These are phyloP conservation scores for Graphilbum sp. DNA, from an alignment of 2,329 filamentous ascomycete genomes.

Conservation along the genomic window DNA sequence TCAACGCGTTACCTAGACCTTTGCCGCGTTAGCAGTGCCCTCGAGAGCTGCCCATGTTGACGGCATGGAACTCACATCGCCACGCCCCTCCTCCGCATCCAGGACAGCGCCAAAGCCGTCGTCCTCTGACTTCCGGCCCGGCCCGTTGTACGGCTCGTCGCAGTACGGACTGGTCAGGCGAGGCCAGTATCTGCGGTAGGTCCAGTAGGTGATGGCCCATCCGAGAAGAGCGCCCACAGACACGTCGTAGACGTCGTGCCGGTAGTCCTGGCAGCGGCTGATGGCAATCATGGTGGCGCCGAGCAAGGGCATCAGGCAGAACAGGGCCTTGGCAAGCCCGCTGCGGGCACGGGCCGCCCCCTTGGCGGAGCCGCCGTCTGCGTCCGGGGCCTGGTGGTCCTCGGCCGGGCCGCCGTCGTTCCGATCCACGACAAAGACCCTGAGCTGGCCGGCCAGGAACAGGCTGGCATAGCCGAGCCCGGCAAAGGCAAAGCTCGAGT, in stretches of 20 bases:
- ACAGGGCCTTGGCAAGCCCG: constrained; percentile 37
- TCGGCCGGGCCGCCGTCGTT: not conserved
- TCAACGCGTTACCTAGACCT: too few species aligned
- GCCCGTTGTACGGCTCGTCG: constrained; percentile 38
- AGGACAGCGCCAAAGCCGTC: not conserved
- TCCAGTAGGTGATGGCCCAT: constrained; percentile 44
- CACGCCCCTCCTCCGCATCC: constrained; percentile 30
- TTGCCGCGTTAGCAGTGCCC: too few species aligned
- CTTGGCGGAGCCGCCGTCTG: too few species aligned
- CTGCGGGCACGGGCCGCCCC: too few species aligned
- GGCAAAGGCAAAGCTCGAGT: constrained; percentile 63
- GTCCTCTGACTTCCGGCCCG: constrained; percentile 8
- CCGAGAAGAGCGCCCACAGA: constrained; percentile 44
- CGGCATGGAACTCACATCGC: constrained; percentile 19
- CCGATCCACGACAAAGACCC: constrained; percentile 28
- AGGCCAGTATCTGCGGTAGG: constrained; percentile 49
- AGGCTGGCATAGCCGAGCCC: constrained; percentile 60
- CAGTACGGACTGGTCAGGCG: constrained; percentile 33
- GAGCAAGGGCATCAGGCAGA: constrained; percentile 42
- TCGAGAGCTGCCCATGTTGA: too few species aligned
- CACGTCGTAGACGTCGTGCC: constrained; percentile 57
- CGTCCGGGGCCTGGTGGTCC: too few species aligned
- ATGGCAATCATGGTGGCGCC: constrained; percentile 53
- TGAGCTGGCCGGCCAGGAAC: constrained; percentile 51
- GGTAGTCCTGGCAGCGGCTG: constrained; percentile 52